A percentile compares a stretch with the other conserved stretches of the same genome.
Conservation (phyloP, 805 yeast species). For the Yarrowia keelungensis region DNA sequence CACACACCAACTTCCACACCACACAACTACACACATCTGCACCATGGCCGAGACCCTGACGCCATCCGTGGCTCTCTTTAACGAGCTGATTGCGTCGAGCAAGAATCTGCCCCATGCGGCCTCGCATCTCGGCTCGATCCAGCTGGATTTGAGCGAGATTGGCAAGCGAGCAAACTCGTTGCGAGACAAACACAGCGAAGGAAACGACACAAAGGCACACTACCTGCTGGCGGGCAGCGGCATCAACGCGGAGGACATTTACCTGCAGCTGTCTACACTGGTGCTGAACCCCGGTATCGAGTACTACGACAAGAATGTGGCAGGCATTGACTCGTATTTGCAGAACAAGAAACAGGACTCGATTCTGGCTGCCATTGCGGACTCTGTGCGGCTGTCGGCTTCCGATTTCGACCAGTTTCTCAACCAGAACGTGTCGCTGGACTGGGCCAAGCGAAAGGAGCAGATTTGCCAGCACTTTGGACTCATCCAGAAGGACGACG, state of each 20-base stretch:
- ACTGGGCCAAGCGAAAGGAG: slow-evolving; percentile 82
- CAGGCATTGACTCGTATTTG: slow-evolving; percentile 59
- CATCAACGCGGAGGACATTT: slow-evolving; percentile 82
- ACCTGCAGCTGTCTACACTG: slow-evolving; percentile 57
- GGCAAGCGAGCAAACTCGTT: slow-evolving; percentile 67
- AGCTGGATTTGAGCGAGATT: slow-evolving; percentile 80
- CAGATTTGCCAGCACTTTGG: slow-evolving; percentile 79
- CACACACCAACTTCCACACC: background rate
- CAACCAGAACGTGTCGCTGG: slow-evolving; percentile 72
- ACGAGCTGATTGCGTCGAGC: slow-evolving; percentile 79
- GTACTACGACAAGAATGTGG: slow-evolving; percentile 38
- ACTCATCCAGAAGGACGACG: slow-evolving; percentile 49
- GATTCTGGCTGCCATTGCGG: slow-evolving; percentile 82
- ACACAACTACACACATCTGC: background rate
- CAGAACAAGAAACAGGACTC: slow-evolving; percentile 80
- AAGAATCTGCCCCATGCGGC: slow-evolving; percentile 70
- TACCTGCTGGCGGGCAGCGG: slow-evolving; percentile 91
- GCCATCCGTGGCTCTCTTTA: slow-evolving; percentile 54
- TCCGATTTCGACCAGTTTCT: slow-evolving; percentile 83
- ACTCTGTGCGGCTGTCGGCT: slow-evolving; percentile 73
- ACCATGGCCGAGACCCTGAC: slow-evolving; percentile 37
- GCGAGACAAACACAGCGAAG: slow-evolving; percentile 60
- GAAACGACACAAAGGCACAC: slow-evolving; percentile 60
- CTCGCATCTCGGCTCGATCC: slow-evolving; percentile 79
- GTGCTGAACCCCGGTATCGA: slow-evolving; percentile 46